Conservation (phyloP, 805 yeast species). For the Ogataea angusta region DNA sequence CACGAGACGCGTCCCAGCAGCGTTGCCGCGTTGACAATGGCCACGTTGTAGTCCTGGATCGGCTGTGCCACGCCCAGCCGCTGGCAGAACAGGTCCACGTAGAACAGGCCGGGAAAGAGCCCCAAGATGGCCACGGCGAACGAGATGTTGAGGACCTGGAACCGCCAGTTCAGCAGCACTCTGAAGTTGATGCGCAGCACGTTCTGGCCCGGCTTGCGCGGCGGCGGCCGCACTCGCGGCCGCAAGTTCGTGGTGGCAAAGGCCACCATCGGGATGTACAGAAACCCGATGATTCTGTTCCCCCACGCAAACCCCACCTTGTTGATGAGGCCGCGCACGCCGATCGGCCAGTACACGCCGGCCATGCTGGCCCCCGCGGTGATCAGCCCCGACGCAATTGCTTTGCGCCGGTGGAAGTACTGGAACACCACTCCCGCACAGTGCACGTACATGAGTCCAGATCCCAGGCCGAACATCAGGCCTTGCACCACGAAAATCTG, state of each 20-base stretch:
- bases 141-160: slow-evolving; percentile 37
- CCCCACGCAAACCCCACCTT: slow-evolving; percentile 46
- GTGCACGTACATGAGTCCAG: slow-evolving; percentile 57
- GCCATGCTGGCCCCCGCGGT: slow-evolving; percentile 50
- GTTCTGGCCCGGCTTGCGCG: slow-evolving; percentile 36
- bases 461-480: slow-evolving; percentile 53
- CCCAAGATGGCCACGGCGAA: slow-evolving; percentile 34
- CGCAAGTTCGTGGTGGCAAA: slow-evolving; percentile 26
- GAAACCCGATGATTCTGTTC: slow-evolving; percentile 43
- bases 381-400: slow-evolving; percentile 45
- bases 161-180: slow-evolving; percentile 37
- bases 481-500: slow-evolving; percentile 70
- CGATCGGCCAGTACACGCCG: slow-evolving; percentile 48
- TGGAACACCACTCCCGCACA: slow-evolving; percentile 58
- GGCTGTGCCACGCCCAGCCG: slow-evolving; percentile 48
- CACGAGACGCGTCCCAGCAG: slow-evolving; percentile 48
- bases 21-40: slow-evolving; percentile 39
- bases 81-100: slow-evolving; percentile 50
- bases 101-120: slow-evolving; percentile 50
- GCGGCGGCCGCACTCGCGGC: slow-evolving; percentile 30
- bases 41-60: slow-evolving; percentile 49
- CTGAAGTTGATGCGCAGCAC: slow-evolving; percentile 33
- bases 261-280: slow-evolving; percentile 32
- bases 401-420: slow-evolving; percentile 62
- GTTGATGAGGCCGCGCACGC: slow-evolving; percentile 41